Evolutionary conservation across 2,329 filamentous ascomycete species (phyloP), one percentile per base, ranked within the genome.

Genomic region (Hymenoscyphus fraxineus): DNA sequence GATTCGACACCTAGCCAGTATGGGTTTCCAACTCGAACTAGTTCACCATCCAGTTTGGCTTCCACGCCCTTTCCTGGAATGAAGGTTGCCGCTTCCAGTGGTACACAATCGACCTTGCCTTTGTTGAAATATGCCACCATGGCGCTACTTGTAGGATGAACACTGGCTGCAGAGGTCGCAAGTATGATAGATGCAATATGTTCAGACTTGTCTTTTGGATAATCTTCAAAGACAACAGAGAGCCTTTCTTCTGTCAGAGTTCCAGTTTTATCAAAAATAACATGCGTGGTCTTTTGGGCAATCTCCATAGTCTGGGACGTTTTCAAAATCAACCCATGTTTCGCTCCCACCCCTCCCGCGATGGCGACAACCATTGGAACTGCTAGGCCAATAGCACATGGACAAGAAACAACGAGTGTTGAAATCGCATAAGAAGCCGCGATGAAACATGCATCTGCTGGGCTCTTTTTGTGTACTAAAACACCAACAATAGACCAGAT

Each of bases 231-330:
- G 65, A 74, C 73, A 61, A 85, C 75, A 57, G 77, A 75, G 39
- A 89, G 70, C 1, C 81, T 79, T 0, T 87, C 88, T 32, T 79
- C 74, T 0, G 90, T 93, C 9, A 94, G 74, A 0, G 90, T 94
- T 0, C 91, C 90, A 0, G 91, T 94, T 76, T 94, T 94, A 78
- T 94, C 90, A 69, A 94, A 90, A 0, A 94, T 82, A 1, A 93
- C 83, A 70, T 93, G 85, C 0, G 85, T 82, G 0, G 83, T 78
- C 65, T 85, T 88, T 61, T 82, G 78, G 0, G 85, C 86, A 0
- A 83, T 76, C 73, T 93, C 90, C 22, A 91, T 85, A 1, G 81
- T 82, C 56, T 85, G 80, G 0, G 87, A 84, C 0, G 85, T 82
- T 71, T 91, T 90, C 77, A 93, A 87, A 27, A 93, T 83, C 15